These are phyloP conservation scores for Nemania serpens DNA, from an alignment of 2,329 filamentous ascomycete species.

Conservation along the genomic window DNA sequence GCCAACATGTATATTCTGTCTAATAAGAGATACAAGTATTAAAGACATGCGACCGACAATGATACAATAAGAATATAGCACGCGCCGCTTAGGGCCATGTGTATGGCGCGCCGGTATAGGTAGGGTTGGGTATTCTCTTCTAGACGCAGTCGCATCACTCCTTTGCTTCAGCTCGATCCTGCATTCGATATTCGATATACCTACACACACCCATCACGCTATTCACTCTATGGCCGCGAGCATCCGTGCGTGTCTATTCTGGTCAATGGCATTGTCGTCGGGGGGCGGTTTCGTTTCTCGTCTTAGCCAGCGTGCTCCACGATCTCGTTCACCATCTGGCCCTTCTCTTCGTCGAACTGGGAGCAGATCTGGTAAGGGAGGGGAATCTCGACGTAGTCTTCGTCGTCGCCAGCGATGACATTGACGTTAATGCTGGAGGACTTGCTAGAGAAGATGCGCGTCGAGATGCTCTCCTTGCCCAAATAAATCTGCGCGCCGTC, in stretches of 20 bases:
- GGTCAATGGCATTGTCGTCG: background rate
- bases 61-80: background rate
- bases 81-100: conserved; percentile 9
- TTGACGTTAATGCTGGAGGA: conserved; percentile 82
- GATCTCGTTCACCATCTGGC: conserved; percentile 86
- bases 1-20: conserved; percentile 28
- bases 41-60: conserved; percentile 10
- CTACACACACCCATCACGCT: background rate
- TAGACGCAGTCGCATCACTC: background rate
- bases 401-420: conserved; percentile 70
- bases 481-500: conserved; percentile 90
- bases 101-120: conserved; percentile 9
- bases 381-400: conserved; percentile 85
- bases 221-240: background rate
- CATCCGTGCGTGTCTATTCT: background rate
- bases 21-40: conserved; percentile 32
- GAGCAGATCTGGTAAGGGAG: conserved; percentile 89
- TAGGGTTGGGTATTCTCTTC: background rate
- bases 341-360: conserved; percentile 69
- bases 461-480: conserved; percentile 83
- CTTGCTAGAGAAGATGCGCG: conserved; percentile 57
- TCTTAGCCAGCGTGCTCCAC: conserved; percentile 85
- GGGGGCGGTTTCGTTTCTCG: background rate
- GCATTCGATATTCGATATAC: too few species aligned
- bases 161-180: too few species aligned